Evolutionary conservation across 805 yeast genomes (phyloP).

Genomic region (Brettanomyces anomalus): DNA sequence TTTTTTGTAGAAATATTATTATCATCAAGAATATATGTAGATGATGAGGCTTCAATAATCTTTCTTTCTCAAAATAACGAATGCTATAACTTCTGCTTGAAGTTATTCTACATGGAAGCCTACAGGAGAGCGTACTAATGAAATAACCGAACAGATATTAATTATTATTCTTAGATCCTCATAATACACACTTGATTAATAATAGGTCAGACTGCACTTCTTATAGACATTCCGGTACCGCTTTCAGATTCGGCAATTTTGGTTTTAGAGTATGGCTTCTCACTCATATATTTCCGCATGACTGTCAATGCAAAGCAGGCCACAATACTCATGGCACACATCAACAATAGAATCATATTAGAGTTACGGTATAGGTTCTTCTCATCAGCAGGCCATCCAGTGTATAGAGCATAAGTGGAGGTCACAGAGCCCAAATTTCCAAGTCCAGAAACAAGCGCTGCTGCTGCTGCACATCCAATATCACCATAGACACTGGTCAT

Average conservation of each 20-base stretch:
- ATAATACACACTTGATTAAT: no score
- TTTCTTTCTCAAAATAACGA: no score
- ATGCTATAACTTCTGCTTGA: no score
- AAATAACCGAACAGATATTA: no score
- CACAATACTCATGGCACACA: slow-evolving; percentile 66
- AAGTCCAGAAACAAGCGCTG: slow-evolving; percentile 77
- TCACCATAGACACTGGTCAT: slow-evolving; percentile 68
- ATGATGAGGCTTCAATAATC: no score
- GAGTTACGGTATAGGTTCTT: slow-evolving; percentile 54
- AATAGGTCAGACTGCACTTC: not conserved
- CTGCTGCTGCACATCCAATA: slow-evolving; percentile 74
- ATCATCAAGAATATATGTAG: no score
- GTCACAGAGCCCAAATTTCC: slow-evolving; percentile 84
- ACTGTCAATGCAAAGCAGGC: slow-evolving; percentile 26
- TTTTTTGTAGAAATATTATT: no score
- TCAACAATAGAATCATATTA: slow-evolving; percentile 76
- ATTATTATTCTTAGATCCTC: no score
- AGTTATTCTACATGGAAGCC: no score
- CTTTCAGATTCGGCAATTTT: not conserved
- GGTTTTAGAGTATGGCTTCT: not conserved
- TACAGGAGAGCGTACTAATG: no score
- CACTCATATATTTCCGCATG: slow-evolving; percentile 1
- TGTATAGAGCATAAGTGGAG: slow-evolving; percentile 76
- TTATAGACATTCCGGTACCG: not conserved
- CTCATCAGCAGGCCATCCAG: slow-evolving; percentile 80